Conservation (phyloP, 768 basidiomycete genomes). For the Terana coerulea region DNA sequence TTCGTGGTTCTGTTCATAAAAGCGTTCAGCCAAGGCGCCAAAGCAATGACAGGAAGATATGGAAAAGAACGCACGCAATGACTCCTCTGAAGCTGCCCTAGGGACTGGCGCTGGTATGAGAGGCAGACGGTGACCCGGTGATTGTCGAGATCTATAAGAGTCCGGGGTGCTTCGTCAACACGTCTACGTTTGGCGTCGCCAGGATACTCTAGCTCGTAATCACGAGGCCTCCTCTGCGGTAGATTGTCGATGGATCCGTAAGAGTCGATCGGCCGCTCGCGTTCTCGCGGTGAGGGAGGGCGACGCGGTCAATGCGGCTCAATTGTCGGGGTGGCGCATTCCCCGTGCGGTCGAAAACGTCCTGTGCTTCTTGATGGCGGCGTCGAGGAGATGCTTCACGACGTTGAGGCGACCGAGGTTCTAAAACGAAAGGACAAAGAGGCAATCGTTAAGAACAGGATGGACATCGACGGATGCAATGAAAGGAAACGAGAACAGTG, state of each 20-base stretch:
- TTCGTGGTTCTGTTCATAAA: not conserved
- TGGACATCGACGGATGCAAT: slow-evolving; percentile 26
- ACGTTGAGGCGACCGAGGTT: slow-evolving; percentile 40
- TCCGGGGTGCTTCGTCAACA: slow-evolving; percentile 16
- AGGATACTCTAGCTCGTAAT: slow-evolving; percentile 15
- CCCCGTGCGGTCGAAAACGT: slow-evolving; percentile 2
- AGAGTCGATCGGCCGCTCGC: not conserved
- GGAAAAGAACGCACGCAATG: too few species aligned
- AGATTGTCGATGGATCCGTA: slow-evolving; percentile 8
- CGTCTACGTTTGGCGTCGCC: slow-evolving; percentile 21
- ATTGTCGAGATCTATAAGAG: not conserved
- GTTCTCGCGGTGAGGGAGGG: not conserved
- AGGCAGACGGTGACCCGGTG: too few species aligned
- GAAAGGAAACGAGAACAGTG: slow-evolving; percentile 30
- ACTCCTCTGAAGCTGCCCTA: too few species aligned
- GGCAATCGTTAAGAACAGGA: slow-evolving; percentile 31
- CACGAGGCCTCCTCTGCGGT: slow-evolving; percentile 20
- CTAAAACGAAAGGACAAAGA: slow-evolving; percentile 41
- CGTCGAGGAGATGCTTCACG: slow-evolving; percentile 28
- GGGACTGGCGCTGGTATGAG: too few species aligned
- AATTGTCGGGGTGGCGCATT: not conserved
- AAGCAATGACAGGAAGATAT: too few species aligned
- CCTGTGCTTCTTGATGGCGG: not conserved
- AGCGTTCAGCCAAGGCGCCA: too few species aligned
- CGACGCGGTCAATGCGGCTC: slow-evolving; percentile 8